Percentiles rank a stretch among this genome's conserved stretches.
Conservation (phyloP, 164 flowering plant genomes). For the Echeveria elegans region DNA sequence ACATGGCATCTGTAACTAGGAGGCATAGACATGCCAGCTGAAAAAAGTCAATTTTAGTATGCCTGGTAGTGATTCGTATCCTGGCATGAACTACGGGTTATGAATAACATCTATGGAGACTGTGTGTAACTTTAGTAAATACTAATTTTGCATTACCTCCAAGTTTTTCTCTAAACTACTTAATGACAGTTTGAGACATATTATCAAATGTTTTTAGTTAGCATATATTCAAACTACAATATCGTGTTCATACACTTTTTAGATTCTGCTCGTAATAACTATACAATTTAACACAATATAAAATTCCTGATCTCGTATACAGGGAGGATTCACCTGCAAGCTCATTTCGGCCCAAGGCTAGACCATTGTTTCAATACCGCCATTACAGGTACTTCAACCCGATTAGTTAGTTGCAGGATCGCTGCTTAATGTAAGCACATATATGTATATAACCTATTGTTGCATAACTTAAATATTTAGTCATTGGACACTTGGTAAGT, state of each 20-base stretch:
- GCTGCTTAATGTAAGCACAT: not conserved
- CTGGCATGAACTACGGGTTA: not conserved
- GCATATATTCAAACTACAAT: not conserved
- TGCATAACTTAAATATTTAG: not conserved
- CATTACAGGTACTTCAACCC: conserved; percentile 64
- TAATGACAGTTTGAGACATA: not conserved
- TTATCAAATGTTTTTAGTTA: not conserved
- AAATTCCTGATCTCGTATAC: conserved; percentile 17
- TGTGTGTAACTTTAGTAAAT: not conserved
- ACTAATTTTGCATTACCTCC: not conserved
- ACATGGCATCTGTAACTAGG: not conserved
- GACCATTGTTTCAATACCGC: conserved; percentile 90
- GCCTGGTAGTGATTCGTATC: not conserved
- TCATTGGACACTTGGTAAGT: too few relatives aligned
- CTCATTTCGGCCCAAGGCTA: conserved; percentile 83
- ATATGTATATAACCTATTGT: not conserved
- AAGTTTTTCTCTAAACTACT: not conserved
- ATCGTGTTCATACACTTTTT: not conserved
- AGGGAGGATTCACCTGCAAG: conserved; percentile 79
- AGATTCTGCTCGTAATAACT: not conserved
- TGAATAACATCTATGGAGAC: not conserved
- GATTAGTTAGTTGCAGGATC: not conserved
- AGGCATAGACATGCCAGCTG: not conserved
- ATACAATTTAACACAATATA: not conserved
- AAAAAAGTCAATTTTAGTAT: not conserved